phyloP scores from a whole-genome alignment of 2,329 filamentous ascomycete species.

The Calonectria leucothoes region DNA sequence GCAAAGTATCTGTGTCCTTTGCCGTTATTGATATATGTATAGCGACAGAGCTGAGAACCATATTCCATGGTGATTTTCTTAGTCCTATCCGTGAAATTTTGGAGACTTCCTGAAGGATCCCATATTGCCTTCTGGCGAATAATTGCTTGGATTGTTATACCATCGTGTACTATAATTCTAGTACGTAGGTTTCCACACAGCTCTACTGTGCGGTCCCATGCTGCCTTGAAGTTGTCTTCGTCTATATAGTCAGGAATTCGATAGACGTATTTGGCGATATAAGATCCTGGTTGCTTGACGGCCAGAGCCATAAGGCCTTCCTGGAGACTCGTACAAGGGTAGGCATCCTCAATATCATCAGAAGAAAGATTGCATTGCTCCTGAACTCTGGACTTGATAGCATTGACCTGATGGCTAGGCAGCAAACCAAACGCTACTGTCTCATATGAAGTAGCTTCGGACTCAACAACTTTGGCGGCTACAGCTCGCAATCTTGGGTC shows the following conservation, averaged over 20 bases:
- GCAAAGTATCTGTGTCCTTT: background rate
- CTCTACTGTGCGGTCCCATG: background rate
- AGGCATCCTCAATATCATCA: slow-evolving; percentile 44
- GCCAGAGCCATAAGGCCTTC: slow-evolving; percentile 46
- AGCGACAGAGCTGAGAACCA: background rate
- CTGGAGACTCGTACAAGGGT: slow-evolving; percentile 50
- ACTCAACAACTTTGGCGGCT: background rate
- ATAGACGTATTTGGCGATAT: slow-evolving; percentile 16
- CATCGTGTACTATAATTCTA: background rate
- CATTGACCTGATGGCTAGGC: background rate
- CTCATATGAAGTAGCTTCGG: background rate
- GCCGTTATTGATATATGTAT: background rate
- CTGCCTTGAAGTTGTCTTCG: background rate
- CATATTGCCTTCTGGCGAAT: background rate
- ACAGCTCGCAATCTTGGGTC: background rate
- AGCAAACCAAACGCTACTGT: background rate
- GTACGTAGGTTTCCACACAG: background rate
- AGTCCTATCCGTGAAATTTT: background rate
- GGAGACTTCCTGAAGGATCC: background rate
- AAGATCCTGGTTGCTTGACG: slow-evolving; percentile 17
- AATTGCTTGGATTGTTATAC: background rate
- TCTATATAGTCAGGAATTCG: background rate
- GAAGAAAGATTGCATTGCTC: background rate
- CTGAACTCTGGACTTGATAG: background rate
- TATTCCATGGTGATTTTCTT: background rate